These are phyloP conservation scores for Cladophialophora exuberans DNA, from an alignment of 2,329 filamentous ascomycete genomes.

Conservation along the genomic window DNA sequence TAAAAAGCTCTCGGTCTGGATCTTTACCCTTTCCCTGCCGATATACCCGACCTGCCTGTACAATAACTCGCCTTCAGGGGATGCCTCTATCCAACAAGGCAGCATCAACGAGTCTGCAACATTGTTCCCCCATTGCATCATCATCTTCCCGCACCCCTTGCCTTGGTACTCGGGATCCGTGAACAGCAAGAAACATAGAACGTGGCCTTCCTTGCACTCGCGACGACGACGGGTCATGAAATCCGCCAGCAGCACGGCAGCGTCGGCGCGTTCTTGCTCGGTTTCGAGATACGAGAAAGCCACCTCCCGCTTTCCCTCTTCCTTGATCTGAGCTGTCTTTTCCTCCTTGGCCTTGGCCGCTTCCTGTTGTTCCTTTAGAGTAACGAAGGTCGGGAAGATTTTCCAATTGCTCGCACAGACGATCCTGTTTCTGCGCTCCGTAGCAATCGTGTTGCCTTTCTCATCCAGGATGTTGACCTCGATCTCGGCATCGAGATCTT, in stretches of 20 bases:
- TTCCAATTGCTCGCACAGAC: conserved; percentile 25
- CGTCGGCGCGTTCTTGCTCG: conserved; percentile 18
- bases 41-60: conserved; percentile 39
- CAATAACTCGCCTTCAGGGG: conserved; percentile 40
- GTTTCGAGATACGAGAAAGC: conserved; percentile 20
- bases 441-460: conserved; percentile 10
- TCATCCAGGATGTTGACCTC: conserved; percentile 20
- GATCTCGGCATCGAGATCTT: conserved; percentile 16
- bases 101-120: conserved; percentile 40
- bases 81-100: conserved; percentile 45
- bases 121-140: conserved; percentile 40
- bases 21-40: conserved; percentile 17
- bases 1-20: conserved; percentile 20
- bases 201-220: conserved; percentile 16
- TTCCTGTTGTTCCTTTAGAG: conserved; percentile 9
- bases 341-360: not conserved
- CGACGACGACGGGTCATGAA: conserved; percentile 13
- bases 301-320: conserved; percentile 1
- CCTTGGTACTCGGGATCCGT: conserved; percentile 39
- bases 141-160: conserved; percentile 40
- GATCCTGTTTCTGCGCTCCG: conserved; percentile 16
- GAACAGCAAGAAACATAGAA: conserved; percentile 24
- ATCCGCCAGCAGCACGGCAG: conserved; percentile 16
- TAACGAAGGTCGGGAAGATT: conserved; percentile 22
- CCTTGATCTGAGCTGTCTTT: conserved; percentile 2